A percentile compares a stretch with the other conserved stretches of the same genome.
These are phyloP conservation scores for Phyllosticta capitalensis DNA, from an alignment of 2,329 filamentous ascomycete species.

Conservation along the genomic window DNA sequence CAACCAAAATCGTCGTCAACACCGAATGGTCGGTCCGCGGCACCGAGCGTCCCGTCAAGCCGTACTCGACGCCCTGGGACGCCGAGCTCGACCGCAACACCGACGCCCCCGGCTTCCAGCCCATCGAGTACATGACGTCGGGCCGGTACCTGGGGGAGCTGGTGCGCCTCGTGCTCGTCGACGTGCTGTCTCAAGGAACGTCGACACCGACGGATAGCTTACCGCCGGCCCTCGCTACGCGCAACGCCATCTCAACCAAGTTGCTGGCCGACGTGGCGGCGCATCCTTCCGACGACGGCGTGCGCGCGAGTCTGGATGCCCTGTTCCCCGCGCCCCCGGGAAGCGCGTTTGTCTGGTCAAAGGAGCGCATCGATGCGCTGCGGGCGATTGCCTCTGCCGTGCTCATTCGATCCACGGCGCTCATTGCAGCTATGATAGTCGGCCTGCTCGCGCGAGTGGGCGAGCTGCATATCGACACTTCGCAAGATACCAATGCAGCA, in stretches of 20 bases:
- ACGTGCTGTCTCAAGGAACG: constrained; percentile 49
- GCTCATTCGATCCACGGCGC: constrained; percentile 60
- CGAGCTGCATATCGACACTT: constrained; percentile 43
- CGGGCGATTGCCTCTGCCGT: constrained; percentile 61
- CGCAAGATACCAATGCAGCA: constrained; percentile 3
- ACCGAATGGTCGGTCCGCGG: constrained; percentile 80
- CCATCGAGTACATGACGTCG: constrained; percentile 76
- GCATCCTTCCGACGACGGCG: constrained; percentile 11
- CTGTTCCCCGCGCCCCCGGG: constrained; percentile 34
- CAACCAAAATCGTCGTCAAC: constrained; percentile 61
- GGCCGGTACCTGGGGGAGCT: constrained; percentile 71
- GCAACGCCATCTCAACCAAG: constrained; percentile 59
- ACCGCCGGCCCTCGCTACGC: constrained; percentile 46
- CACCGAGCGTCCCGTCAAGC: constrained; percentile 56
- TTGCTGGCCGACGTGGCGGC: constrained; percentile 64
- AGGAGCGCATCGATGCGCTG: constrained; percentile 48
- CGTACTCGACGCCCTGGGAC: constrained; percentile 58
- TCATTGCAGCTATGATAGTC: constrained; percentile 63
- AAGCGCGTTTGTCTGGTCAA: constrained; percentile 51
- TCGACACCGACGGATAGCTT: constrained; percentile 24
- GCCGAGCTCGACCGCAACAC: constrained; percentile 54
- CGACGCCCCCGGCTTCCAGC: constrained; percentile 66
- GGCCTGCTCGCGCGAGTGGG: constrained; percentile 60
- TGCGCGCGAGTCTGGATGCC: background rate
- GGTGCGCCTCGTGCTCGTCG: constrained; percentile 58